Evolutionary conservation across 2,329 filamentous ascomycete genomes (phyloP).

Genomic region (Talaromyces sp.): DNA sequence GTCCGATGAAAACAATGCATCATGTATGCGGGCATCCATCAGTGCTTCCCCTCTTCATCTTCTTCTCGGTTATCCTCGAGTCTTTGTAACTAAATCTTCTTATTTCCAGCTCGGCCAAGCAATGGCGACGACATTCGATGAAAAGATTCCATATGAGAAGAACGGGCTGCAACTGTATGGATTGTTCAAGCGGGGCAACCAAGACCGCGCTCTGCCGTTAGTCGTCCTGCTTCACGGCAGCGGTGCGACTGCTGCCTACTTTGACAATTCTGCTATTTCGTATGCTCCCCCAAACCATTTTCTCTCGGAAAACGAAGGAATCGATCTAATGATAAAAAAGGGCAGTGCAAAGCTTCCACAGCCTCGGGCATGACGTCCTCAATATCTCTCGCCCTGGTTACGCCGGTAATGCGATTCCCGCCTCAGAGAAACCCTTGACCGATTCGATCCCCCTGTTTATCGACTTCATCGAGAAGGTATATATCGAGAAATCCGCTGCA

Average conservation of each 20-base stretch:
- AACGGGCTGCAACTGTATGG: slow-evolving; percentile 14
- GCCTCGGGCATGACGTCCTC: slow-evolving; percentile 17
- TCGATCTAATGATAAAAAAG: neutral
- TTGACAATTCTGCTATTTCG: slow-evolving; percentile 19
- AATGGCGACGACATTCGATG: slow-evolving; percentile 16
- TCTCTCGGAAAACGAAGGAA: neutral
- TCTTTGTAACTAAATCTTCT: too few species aligned
- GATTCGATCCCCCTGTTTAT: slow-evolving; percentile 17
- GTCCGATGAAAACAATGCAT: neutral
- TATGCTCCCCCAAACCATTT: slow-evolving; percentile 5
- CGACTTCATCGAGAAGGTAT: slow-evolving; percentile 16
- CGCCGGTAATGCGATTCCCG: slow-evolving; percentile 14
- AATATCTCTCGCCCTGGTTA: slow-evolving; percentile 20
- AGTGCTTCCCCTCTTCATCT: neutral
- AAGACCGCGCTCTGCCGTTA: slow-evolving; percentile 7
- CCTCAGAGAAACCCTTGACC: slow-evolving; percentile 13
- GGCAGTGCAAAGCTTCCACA: slow-evolving; percentile 12
- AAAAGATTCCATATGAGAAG: slow-evolving; percentile 12
- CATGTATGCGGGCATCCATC: neutral
- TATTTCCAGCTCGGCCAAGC: neutral
- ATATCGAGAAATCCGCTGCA: slow-evolving; percentile 11
- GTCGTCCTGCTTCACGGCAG: slow-evolving; percentile 17
- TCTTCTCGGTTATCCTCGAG: too few species aligned
- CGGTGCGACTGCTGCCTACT: slow-evolving; percentile 17
- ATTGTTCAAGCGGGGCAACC: slow-evolving; percentile 14